Evolutionary conservation across 441 rosid species (phyloP), one percentile per base, ranked within the genome.

Genomic region (Bruguiera hainesii): DNA sequence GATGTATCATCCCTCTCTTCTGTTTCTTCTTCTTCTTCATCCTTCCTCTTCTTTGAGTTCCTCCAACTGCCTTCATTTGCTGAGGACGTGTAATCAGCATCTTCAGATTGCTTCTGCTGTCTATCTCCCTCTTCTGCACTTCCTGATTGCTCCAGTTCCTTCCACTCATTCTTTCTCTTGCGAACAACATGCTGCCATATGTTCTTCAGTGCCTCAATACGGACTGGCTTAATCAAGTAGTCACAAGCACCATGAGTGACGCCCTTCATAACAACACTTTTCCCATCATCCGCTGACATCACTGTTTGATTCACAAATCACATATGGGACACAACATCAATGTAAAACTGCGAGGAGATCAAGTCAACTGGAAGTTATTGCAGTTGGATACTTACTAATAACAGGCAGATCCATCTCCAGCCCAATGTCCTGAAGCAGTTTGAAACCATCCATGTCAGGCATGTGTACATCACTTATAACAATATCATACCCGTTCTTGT

Each of bases 361-460:
- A 52, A 65, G 56, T 55, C 63, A 42, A 56, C 30, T 21, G 19
- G 42, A 64, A 56, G 30, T n/a, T 10, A 52, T 37, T 31, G 0
- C 18, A 72, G 61, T 5, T 4, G 31, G 46, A 56, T 61, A 63
- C 96, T 67, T 84, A 94, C 99, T 91, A 68, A 94, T 91, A 66
- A 91, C 99, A 13, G 99, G 97, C 67, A 94, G 87, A 74, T 94
- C 97, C 98, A 94, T 94, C 82, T 91, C 97, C 53, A 88, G 68
- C 58, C 96, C 96, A 28, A 94, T 81, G 39, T 71, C 77, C 46
- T 87, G 96, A 0, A 89, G 94, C 46, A 91, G 99, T 64, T 94
- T 85, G 80, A 94, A 94, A 13, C 97, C 99, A 67, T 94, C 92
- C 97, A 91, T 89, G 71, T 94, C 97, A 5, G 98, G 99, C 99